A percentile compares a stretch with the other conserved stretches of the same genome.
Conservation (phyloP, 2,329 filamentous ascomycete species). For the Ophiostoma ulmi region DNA sequence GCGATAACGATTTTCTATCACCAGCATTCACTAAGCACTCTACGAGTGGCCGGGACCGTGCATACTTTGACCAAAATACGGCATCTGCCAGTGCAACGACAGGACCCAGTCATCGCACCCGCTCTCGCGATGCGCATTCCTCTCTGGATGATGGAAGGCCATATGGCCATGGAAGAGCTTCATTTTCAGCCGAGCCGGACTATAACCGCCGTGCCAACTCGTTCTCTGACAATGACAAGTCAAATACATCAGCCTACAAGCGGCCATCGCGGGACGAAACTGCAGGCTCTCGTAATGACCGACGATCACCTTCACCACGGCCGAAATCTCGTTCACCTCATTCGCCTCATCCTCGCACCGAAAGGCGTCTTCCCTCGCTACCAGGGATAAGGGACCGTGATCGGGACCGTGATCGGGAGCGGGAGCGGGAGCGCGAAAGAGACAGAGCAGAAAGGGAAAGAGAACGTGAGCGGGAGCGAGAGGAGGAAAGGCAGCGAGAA, state of each 20-base stretch:
- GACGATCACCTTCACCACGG: conserved; percentile 25
- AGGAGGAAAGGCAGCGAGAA: neutral
- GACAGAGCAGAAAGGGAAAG: conserved; percentile 24
- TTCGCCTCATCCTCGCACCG: conserved; percentile 28
- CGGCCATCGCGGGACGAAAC: conserved; percentile 25
- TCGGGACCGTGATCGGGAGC: conserved; percentile 18
- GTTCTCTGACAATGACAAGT: conserved; percentile 27
- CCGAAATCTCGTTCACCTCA: conserved; percentile 31
- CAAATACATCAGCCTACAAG: conserved; percentile 24
- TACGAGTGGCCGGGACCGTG: conserved; percentile 41
- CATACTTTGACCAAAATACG: conserved; percentile 36
- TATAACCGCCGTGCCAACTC: conserved; percentile 36
- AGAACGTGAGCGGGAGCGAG: conserved; percentile 3
- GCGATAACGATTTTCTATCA: conserved; percentile 37
- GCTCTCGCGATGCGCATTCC: conserved; percentile 24
- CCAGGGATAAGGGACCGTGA: conserved; percentile 18
- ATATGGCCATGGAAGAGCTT: conserved; percentile 3
- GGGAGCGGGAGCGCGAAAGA: conserved; percentile 18
- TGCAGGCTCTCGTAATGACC: conserved; percentile 21
- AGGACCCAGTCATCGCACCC: conserved; percentile 16
- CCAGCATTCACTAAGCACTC: conserved; percentile 42
- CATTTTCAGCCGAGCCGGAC: conserved; percentile 22
- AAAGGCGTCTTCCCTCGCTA: conserved; percentile 16
- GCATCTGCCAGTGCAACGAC: neutral
- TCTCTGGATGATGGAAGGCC: conserved; percentile 17